Evolutionary conservation across 441 rosid species (phyloP).

Genomic region (Lepidium campestre): DNA sequence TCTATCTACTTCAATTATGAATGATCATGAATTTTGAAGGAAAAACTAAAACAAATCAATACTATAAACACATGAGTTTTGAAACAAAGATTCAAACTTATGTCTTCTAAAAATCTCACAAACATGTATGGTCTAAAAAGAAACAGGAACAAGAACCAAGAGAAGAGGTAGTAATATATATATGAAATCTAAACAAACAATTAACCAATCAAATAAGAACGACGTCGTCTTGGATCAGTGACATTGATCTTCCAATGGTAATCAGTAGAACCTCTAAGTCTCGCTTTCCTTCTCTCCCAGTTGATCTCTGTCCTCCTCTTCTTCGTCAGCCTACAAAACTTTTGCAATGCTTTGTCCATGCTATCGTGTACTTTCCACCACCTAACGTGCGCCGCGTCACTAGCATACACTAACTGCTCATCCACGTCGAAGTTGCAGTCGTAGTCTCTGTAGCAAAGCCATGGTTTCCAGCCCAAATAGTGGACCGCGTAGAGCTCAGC

Average conservation of each 20-base stretch:
- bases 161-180: background rate
- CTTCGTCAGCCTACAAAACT: slow-evolving; percentile 60
- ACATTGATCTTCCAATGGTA: slow-evolving; percentile 71
- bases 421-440: slow-evolving; percentile 78
- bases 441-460: slow-evolving; percentile 89
- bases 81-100: background rate
- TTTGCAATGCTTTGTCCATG: slow-evolving; percentile 57
- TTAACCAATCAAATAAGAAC: slow-evolving; percentile 28
- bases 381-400: slow-evolving; percentile 72
- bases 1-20: no score
- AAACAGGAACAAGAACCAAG: background rate
- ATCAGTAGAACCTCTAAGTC: slow-evolving; percentile 43
- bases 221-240: slow-evolving; percentile 66
- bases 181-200: background rate
- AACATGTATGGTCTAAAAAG: background rate
- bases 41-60: background rate
- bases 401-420: slow-evolving; percentile 70
- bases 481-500: slow-evolving; percentile 71
- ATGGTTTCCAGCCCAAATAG: slow-evolving; percentile 83
- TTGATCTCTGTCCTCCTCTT: slow-evolving; percentile 63
- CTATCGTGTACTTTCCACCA: slow-evolving; percentile 85
- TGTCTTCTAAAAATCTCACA: background rate
- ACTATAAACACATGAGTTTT: background rate
- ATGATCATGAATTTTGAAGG: no score
- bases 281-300: slow-evolving; percentile 71